Conservation (phyloP, 495 filamentous ascomycete species). For the Xylaria sp. region DNA sequence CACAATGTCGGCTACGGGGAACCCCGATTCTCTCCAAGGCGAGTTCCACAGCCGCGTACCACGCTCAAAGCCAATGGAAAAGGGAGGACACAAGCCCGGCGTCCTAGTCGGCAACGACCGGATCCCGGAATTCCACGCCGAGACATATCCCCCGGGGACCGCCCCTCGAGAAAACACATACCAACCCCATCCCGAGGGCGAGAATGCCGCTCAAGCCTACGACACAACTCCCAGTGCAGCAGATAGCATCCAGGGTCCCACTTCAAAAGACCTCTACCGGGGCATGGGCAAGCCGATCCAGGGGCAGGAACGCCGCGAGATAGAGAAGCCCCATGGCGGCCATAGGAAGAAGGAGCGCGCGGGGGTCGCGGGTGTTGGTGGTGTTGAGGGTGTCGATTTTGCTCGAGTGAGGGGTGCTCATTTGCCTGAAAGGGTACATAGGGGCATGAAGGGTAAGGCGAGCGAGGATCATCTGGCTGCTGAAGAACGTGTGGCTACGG, state of each 20-base stretch:
- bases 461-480: constrained; percentile 48
- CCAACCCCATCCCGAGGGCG: constrained; percentile 58
- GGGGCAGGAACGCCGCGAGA: constrained; percentile 67
- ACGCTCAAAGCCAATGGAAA: constrained; percentile 59
- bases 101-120: constrained; percentile 64
- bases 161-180: constrained; percentile 69
- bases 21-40: constrained; percentile 65
- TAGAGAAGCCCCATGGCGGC: constrained; percentile 54
- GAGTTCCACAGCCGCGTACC: constrained; percentile 61
- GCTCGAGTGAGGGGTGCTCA: constrained; percentile 51
- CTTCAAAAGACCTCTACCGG: constrained; percentile 65
- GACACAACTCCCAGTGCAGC: constrained; percentile 43
- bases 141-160: constrained; percentile 68
- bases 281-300: constrained; percentile 66
- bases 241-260: constrained; percentile 68
- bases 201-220: constrained; percentile 55
- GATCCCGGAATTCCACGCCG: constrained; percentile 66
- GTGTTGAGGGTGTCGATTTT: constrained; percentile 37
- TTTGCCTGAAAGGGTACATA: constrained; percentile 44
- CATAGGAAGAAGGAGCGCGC: constrained; percentile 58
- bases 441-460: constrained; percentile 46
- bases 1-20: constrained; percentile 61
- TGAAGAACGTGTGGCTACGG: constrained; percentile 46
- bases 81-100: constrained; percentile 70
- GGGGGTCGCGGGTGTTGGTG: constrained; percentile 63